phyloP scores from a whole-genome alignment of 2,329 filamentous ascomycete genomes.

The Microcyclospora pomicola region DNA sequence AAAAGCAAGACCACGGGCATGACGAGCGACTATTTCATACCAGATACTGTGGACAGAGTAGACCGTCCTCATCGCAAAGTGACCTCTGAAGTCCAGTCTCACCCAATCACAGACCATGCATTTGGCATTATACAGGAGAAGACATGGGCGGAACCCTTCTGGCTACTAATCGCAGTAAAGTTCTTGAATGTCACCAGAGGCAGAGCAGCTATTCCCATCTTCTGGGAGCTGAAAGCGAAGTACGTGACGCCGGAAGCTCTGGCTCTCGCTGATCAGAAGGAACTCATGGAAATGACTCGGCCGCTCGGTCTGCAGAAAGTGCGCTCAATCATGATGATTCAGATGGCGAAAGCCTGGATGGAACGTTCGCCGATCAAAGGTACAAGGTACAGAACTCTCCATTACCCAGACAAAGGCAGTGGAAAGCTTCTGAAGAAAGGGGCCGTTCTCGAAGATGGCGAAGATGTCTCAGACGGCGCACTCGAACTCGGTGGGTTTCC shows the following conservation, averaged over 20 bases:
- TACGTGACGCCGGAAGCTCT: slow-evolving; percentile 57
- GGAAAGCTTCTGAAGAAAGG: slow-evolving; percentile 34
- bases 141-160: slow-evolving; percentile 61
- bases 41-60: slow-evolving; percentile 13
- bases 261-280: slow-evolving; percentile 40
- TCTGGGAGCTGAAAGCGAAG: slow-evolving; percentile 50
- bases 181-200: slow-evolving; percentile 75
- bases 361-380: slow-evolving; percentile 46
- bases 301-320: slow-evolving; percentile 58
- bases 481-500: slow-evolving; percentile 85
- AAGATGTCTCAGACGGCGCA: slow-evolving; percentile 34
- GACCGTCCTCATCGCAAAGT: slow-evolving; percentile 16
- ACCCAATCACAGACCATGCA: slow-evolving; percentile 44
- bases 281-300: slow-evolving; percentile 49
- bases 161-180: slow-evolving; percentile 66
- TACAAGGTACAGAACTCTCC: slow-evolving; percentile 41
- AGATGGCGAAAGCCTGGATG: slow-evolving; percentile 57
- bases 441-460: slow-evolving; percentile 33
- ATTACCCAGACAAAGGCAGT: slow-evolving; percentile 40
- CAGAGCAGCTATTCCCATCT: slow-evolving; percentile 58
- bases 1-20: slow-evolving; percentile 9
- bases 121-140: slow-evolving; percentile 82
- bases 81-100: slow-evolving; percentile 44
- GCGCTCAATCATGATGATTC: slow-evolving; percentile 54
- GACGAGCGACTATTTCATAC: slow-evolving; percentile 14